phyloP scores from a whole-genome alignment of 2,329 filamentous ascomycete species.

The Penicillium brasilianum region DNA sequence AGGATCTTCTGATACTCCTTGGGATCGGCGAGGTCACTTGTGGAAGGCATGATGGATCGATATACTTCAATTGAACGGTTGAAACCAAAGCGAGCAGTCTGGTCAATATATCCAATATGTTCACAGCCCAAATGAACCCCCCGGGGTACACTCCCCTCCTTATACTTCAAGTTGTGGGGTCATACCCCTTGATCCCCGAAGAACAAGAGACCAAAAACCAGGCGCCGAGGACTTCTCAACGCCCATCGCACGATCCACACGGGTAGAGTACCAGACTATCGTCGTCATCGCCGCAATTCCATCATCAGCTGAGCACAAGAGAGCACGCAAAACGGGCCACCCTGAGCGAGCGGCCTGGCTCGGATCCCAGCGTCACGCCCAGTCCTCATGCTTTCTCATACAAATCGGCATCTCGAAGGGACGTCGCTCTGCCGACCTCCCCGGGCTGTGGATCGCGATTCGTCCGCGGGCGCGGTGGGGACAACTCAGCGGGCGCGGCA shows the following conservation, averaged over 20 bases:
- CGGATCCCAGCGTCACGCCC: neutral
- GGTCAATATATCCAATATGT: neutral
- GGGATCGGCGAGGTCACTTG: slow-evolving; percentile 33
- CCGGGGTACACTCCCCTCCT: neutral
- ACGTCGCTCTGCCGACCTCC: slow-evolving; percentile 32
- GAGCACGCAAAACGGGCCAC: neutral
- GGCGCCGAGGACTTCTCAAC: neutral
- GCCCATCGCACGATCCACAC: neutral
- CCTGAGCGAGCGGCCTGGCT: neutral
- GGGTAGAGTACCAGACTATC: neutral
- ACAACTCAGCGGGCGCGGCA: neutral
- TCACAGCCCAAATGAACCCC: neutral
- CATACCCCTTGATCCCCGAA: neutral
- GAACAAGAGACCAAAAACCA: neutral
- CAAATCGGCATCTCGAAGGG: slow-evolving; percentile 33
- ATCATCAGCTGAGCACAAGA: slow-evolving; percentile 9
- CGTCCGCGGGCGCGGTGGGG: neutral
- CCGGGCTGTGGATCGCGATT: slow-evolving; percentile 14
- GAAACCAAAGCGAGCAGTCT: neutral
- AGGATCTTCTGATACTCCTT: slow-evolving; percentile 58
- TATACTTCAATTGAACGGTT: neutral
- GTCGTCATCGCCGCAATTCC: slow-evolving; percentile 11
- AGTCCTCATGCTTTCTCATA: neutral
- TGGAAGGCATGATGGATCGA: slow-evolving; percentile 33
- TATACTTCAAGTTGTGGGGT: slow-evolving; percentile 17